Evolutionary conservation across 768 basidiomycete species (phyloP).

Genomic region (Sporobolomyces phaffii): DNA sequence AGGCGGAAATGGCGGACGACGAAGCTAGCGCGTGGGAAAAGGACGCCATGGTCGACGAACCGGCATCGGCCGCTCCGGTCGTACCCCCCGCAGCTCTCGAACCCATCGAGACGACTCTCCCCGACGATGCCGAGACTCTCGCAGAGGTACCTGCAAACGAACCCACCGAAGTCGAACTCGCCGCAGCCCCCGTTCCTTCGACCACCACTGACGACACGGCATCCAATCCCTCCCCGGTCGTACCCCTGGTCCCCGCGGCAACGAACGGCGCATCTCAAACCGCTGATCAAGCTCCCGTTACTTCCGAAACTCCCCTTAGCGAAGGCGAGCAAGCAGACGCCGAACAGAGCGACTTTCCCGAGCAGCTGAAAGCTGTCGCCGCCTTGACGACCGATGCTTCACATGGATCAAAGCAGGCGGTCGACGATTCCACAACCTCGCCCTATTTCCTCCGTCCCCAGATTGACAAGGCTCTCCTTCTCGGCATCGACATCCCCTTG

Average conservation of each 20-base stretch:
- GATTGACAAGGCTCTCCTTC: conserved; percentile 1
- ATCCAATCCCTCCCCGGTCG: no score
- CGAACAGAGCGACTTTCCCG: conserved; percentile 6
- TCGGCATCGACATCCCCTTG: not conserved
- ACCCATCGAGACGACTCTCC: not conserved
- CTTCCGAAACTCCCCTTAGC: not conserved
- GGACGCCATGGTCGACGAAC: conserved; percentile 5
- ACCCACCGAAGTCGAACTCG: not conserved
- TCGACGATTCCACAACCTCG: not conserved
- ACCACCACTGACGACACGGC: not conserved
- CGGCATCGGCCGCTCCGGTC: not conserved
- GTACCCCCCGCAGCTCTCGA: not conserved
- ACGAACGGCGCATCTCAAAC: no score
- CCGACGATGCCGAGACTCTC: not conserved
- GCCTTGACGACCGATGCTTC: not conserved
- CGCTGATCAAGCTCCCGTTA: not conserved
- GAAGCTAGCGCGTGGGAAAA: conserved; percentile 12
- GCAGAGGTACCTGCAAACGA: not conserved
- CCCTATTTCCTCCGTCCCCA: not conserved
- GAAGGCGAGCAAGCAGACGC: conserved; percentile 15
- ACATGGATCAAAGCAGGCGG: not conserved
- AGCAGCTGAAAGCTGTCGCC: not conserved
- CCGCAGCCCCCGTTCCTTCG: not conserved
- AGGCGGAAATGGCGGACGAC: conserved; percentile 16
- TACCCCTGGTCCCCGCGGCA: no score